A percentile compares a stretch with the other conserved stretches of the same genome.
phyloP scores from a whole-genome alignment of 2,329 filamentous ascomycete species.

The Microthyrium microscopicum region DNA sequence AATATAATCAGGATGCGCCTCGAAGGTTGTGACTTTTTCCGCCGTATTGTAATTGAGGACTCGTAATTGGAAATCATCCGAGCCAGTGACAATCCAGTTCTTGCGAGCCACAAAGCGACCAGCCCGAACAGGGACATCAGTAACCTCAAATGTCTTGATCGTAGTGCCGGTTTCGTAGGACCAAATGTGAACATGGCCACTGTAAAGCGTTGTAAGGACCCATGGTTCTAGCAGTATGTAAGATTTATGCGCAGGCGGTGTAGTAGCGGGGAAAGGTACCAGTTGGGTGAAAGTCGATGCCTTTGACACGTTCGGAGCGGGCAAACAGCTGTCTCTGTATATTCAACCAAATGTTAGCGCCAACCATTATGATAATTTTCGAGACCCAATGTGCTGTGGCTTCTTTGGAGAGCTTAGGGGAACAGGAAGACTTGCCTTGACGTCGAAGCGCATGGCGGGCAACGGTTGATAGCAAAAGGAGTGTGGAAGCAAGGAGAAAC shows the following conservation, averaged over 20 bases:
- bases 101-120: conserved; percentile 93
- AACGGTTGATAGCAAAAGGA: neutral
- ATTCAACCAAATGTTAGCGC: conserved; percentile 24
- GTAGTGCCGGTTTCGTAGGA: conserved; percentile 74
- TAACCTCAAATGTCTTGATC: conserved; percentile 97
- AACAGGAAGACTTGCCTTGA: conserved; percentile 20
- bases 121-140: conserved; percentile 91
- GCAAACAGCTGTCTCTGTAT: conserved; percentile 64
- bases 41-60: conserved; percentile 99
- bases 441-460: conserved; percentile 27
- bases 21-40: conserved; percentile 93
- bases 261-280: conserved; percentile 29
- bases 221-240: conserved; percentile 16
- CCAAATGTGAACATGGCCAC: conserved; percentile 38
- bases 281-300: conserved; percentile 90
- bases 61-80: conserved; percentile 75
- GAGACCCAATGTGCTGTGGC: neutral
- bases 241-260: neutral
- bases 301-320: conserved; percentile 89
- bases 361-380: neutral
- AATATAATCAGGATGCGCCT: conserved; percentile 86
- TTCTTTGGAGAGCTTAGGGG: neutral
- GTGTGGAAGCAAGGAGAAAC: no score
- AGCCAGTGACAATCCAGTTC: conserved; percentile 97
- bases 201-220: conserved; percentile 87